phyloP scores from a whole-genome alignment of 1,284 basidiomycete genomes.

The Cryptococcus sp. region DNA sequence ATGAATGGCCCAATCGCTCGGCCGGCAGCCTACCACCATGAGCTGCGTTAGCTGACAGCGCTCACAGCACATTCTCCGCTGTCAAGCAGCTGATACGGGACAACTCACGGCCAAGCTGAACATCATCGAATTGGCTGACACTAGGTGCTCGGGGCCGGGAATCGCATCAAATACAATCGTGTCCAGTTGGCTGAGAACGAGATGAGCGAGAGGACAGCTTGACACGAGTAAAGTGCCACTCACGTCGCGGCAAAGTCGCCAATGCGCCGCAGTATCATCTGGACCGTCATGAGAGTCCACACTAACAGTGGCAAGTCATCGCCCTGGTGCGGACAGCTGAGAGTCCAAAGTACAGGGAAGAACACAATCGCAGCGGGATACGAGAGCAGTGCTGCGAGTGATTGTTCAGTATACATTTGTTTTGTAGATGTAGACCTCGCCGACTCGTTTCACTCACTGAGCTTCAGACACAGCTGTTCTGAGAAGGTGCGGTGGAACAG shows the following conservation, averaged over 20 bases:
- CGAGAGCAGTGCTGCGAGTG: slow-evolving; percentile 26
- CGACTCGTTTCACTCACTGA: slow-evolving; percentile 20
- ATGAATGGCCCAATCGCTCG: slow-evolving; percentile 42
- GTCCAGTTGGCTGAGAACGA: slow-evolving; percentile 32
- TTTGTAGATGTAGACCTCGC: not conserved
- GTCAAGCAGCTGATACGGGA: no score
- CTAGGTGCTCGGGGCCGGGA: slow-evolving; percentile 39
- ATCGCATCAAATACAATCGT: slow-evolving; percentile 39
- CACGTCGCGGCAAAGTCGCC: slow-evolving; percentile 43
- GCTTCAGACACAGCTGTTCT: slow-evolving; percentile 21
- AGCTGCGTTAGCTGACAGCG: not conserved
- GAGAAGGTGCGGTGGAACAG: slow-evolving; percentile 28
- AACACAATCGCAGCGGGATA: slow-evolving; percentile 35
- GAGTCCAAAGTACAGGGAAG: slow-evolving; percentile 39
- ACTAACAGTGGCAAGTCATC: slow-evolving; percentile 8
- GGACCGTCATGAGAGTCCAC: slow-evolving; percentile 27
- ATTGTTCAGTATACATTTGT: not conserved
- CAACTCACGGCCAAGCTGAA: slow-evolving; percentile 42
- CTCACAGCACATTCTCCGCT: not conserved
- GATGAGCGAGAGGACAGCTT: not conserved
- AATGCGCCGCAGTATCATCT: slow-evolving; percentile 37
- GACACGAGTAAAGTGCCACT: slow-evolving; percentile 11
- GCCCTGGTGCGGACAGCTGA: slow-evolving; percentile 15
- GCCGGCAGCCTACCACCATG: slow-evolving; percentile 25
- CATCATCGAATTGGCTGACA: slow-evolving; percentile 42